Conservation (phyloP, 2,329 filamentous ascomycete genomes). For the Beauveria brongniartii region DNA sequence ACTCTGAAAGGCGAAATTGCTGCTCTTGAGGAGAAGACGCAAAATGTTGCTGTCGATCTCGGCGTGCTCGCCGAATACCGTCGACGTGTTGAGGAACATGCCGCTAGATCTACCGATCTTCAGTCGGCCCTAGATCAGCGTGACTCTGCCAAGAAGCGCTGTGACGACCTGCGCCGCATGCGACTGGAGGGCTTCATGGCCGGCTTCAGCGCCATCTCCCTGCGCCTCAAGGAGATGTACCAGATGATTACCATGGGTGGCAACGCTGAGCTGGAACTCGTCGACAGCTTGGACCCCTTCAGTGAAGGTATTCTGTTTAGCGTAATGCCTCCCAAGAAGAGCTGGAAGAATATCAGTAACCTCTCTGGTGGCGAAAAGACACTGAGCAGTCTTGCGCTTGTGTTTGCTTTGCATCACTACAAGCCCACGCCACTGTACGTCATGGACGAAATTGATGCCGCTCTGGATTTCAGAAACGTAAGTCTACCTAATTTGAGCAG, state of each 20-base stretch:
- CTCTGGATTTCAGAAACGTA: slow-evolving; percentile 94
- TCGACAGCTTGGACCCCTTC: slow-evolving; percentile 93
- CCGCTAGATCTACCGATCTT: slow-evolving; percentile 74
- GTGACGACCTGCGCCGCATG: slow-evolving; percentile 82
- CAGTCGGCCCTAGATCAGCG: slow-evolving; percentile 68
- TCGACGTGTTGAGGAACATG: slow-evolving; percentile 74
- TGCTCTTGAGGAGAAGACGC: slow-evolving; percentile 59
- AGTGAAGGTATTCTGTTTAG: slow-evolving; percentile 94
- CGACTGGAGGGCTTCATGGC: slow-evolving; percentile 97
- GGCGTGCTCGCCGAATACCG: slow-evolving; percentile 84
- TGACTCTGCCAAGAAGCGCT: slow-evolving; percentile 82
- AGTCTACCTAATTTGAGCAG: slow-evolving; percentile 34
- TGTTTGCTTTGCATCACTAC: slow-evolving; percentile 98
- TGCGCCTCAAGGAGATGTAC: slow-evolving; percentile 98
- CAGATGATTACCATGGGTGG: slow-evolving; percentile 99
- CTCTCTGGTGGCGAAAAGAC: slow-evolving; percentile 96
- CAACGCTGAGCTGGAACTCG: slow-evolving; percentile 93
- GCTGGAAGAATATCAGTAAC: slow-evolving; percentile 99
- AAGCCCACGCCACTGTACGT: slow-evolving; percentile 96
- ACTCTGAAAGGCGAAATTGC: slow-evolving; percentile 55
- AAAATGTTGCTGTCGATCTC: slow-evolving; percentile 81
- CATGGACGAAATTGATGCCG: slow-evolving; percentile 99
- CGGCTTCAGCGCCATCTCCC: slow-evolving; percentile 87
- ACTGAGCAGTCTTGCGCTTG: slow-evolving; percentile 79
- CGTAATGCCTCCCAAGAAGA: slow-evolving; percentile 99